Conservation (phyloP, 768 basidiomycete genomes). For the Panellus pusillus region DNA sequence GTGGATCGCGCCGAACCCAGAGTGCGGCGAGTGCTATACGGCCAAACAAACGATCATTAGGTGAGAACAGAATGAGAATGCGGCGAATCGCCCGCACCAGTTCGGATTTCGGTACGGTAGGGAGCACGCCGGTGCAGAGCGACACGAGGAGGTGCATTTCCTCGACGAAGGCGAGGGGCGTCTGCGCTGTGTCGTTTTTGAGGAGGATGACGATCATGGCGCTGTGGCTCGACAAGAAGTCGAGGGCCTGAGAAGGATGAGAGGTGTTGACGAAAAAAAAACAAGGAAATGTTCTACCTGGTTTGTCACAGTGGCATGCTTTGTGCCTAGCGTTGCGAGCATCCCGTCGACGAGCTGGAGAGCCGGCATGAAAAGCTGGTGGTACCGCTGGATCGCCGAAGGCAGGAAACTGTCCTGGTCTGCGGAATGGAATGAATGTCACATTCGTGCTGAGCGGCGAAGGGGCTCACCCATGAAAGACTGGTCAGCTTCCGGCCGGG, state of each 20-base stretch:
- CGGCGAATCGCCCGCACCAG: constrained; percentile 49
- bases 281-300: constrained; percentile 49
- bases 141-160: constrained; percentile 80
- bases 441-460: neutral
- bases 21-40: constrained; percentile 55
- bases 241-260: constrained; percentile 53
- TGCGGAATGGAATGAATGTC: constrained; percentile 34
- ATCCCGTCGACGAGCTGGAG: constrained; percentile 79
- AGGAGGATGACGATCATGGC: constrained; percentile 83
- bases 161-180: constrained; percentile 67
- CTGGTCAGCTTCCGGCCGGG: constrained; percentile 80
- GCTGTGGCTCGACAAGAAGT: constrained; percentile 80
- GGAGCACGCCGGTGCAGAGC: constrained; percentile 66
- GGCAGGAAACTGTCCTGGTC: constrained; percentile 88
- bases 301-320: constrained; percentile 64
- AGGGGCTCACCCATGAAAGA: constrained; percentile 68
- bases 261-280: neutral
- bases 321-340: constrained; percentile 71
- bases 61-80: neutral
- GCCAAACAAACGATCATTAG: neutral
- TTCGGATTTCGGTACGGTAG: constrained; percentile 73
- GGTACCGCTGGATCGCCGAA: constrained; percentile 84
- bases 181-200: constrained; percentile 65
- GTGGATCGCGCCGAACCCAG: constrained; percentile 87
- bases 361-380: constrained; percentile 86